Conservation (phyloP, 768 basidiomycete genomes). For the Psilocybe subaeruginosa region DNA sequence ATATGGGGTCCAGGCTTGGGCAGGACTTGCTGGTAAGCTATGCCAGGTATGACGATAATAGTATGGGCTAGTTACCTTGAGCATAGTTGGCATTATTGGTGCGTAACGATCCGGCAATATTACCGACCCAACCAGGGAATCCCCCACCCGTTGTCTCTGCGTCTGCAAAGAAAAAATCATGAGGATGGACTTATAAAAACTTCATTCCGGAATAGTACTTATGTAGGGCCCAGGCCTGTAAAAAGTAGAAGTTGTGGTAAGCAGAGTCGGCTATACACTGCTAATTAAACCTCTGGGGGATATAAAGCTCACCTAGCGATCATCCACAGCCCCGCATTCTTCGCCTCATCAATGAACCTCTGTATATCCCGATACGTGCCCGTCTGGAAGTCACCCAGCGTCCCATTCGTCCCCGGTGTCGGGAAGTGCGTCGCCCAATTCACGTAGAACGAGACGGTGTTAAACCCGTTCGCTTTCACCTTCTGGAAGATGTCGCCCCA, state of each 20-base stretch:
- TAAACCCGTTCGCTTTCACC: slow-evolving; percentile 63
- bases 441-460: slow-evolving; percentile 61
- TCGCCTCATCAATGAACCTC: slow-evolving; percentile 52
- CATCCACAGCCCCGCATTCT: slow-evolving; percentile 57
- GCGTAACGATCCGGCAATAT: slow-evolving; percentile 50
- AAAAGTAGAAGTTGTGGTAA: not conserved
- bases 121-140: slow-evolving; percentile 63
- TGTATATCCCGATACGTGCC: slow-evolving; percentile 57
- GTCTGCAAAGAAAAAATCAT: slow-evolving; percentile 24
- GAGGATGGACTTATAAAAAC: not conserved
- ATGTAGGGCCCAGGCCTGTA: slow-evolving; percentile 55
- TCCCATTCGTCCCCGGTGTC: slow-evolving; percentile 42
- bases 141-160: slow-evolving; percentile 58
- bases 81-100: slow-evolving; percentile 53
- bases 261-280: not conserved
- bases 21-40: not conserved
- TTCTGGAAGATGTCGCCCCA: slow-evolving; percentile 68
- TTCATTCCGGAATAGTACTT: slow-evolving; percentile 29
- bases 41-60: not conserved
- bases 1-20: slow-evolving; percentile 57
- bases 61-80: slow-evolving; percentile 30
- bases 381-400: slow-evolving; percentile 49
- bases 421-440: slow-evolving; percentile 63
- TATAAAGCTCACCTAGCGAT: slow-evolving; percentile 43
- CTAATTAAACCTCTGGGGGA: no score